Evolutionary conservation across 441 rosid species (phyloP), one percentile per base, ranked within the genome.

Genomic region (Populus hybrid): DNA sequence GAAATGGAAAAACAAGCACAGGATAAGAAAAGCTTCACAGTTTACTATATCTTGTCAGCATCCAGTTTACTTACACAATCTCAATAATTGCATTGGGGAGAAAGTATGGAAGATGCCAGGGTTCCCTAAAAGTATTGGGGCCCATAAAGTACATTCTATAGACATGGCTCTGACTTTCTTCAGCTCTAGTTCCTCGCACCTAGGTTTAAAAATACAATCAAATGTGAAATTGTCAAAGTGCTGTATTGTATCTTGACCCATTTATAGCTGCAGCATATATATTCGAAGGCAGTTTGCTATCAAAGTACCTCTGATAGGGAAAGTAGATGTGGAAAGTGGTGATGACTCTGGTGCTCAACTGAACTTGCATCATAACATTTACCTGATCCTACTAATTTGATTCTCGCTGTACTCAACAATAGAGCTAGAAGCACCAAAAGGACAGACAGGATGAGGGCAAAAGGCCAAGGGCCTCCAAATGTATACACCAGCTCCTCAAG

Each of bases 51-150:
- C 65, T 21, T 61, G 28, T 61, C 65, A 61, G 45, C 18, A n/a
- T n/a, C 21, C 24, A 20, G 18, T 68, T 72, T 79, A 63, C 99
- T 92, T 91, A 94, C 99, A 96, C 98, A 69, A 94, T 93, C 85
- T 93, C 96, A 80, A 93, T 93, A 83, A 94, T 93, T 77, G 97
- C 90, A 88, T 90, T 86, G 4, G 99, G 95, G 77, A 94, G 98
- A 77, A 97, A 91, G 78, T 93, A 94, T 64, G 98, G 99, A 83
- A 96, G 98, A 87, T 94, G 94, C 99, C 99, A 96, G 35, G 97
- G 99, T 78, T 96, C 98, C 86, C 98, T 91, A 79, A 96, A 94
- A 80, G 94, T 91, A 84, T 94, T 94, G 68, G 98, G 98, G 80
- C 99, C 99, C 97, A 94, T 90, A 83, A 91, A 94, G 82, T 90